These are phyloP conservation scores for Baorangia bicolor DNA, from an alignment of 768 basidiomycete genomes.

Conservation along the genomic window DNA sequence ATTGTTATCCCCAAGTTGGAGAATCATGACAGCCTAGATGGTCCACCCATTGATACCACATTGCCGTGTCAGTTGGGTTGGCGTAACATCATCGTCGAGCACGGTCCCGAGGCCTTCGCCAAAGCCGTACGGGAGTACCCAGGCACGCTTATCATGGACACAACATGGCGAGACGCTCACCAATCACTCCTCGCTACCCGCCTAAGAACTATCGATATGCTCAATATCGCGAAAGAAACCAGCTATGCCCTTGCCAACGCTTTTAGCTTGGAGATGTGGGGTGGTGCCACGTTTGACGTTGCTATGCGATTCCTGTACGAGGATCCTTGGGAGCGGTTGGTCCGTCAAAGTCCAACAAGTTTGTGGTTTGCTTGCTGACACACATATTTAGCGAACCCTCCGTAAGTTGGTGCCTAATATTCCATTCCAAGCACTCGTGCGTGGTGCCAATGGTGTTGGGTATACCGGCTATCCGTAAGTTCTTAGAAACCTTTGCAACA, in stretches of 20 bases:
- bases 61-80: slow-evolving; percentile 87
- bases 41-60: slow-evolving; percentile 72
- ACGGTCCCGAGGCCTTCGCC: slow-evolving; percentile 97
- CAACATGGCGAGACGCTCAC: slow-evolving; percentile 99
- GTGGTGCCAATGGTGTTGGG: slow-evolving; percentile 98
- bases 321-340: slow-evolving; percentile 98
- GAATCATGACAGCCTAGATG: slow-evolving; percentile 75
- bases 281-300: slow-evolving; percentile 98
- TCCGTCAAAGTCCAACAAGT: slow-evolving; percentile 35
- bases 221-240: slow-evolving; percentile 97
- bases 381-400: slow-evolving; percentile 64
- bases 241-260: slow-evolving; percentile 93
- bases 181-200: slow-evolving; percentile 97
- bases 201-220: slow-evolving; percentile 94
- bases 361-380: slow-evolving; percentile 10
- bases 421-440: slow-evolving; percentile 96
- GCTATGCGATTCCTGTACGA: slow-evolving; percentile 99
- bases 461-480: slow-evolving; percentile 97
- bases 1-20: slow-evolving; percentile 78
- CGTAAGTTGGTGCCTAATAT: slow-evolving; percentile 98
- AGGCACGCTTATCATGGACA: slow-evolving; percentile 95
- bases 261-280: slow-evolving; percentile 98
- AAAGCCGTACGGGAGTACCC: slow-evolving; percentile 97
- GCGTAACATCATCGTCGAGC: slow-evolving; percentile 98
- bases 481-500: not conserved